Conservation (phyloP, 2,329 filamentous ascomycete species). For the Aspergillaceae sp. region DNA sequence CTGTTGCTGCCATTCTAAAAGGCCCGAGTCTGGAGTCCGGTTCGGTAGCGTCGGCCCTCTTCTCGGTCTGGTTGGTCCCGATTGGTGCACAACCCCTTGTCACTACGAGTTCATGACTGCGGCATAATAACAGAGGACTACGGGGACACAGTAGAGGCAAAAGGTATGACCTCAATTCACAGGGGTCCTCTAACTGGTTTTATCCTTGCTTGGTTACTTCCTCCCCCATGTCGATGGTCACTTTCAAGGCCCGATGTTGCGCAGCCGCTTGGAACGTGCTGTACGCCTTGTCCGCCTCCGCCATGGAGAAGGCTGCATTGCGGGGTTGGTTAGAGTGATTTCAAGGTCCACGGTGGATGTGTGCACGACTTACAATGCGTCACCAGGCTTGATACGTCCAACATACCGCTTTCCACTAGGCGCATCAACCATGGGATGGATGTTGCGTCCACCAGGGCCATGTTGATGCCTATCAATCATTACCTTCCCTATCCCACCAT, state of each 20-base stretch:
- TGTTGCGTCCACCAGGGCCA: conserved; percentile 15
- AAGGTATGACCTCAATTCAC: too few species aligned
- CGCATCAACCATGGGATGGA: conserved; percentile 10
- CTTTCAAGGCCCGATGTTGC: conserved; percentile 12
- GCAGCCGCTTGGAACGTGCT: conserved; percentile 11
- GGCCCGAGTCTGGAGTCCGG: too few species aligned
- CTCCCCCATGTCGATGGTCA: conserved; percentile 12
- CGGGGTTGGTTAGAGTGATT: neutral
- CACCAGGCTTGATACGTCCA: conserved; percentile 11
- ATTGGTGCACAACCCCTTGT: too few species aligned
- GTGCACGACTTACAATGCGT: conserved; percentile 13
- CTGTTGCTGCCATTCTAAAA: too few species aligned
- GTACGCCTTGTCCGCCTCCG: conserved; percentile 9
- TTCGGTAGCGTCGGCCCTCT: too few species aligned
- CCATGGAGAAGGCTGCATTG: conserved; percentile 9
- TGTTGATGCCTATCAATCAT: conserved; percentile 12
- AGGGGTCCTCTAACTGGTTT: too few species aligned
- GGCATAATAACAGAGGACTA: too few species aligned
- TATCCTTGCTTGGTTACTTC: too few species aligned
- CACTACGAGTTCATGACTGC: too few species aligned
- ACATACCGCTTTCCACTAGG: conserved; percentile 8
- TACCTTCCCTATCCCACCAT: neutral
- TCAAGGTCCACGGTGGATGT: neutral
- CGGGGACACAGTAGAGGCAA: too few species aligned
- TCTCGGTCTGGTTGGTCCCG: too few species aligned